phyloP scores from a whole-genome alignment of 129 eudicot species.

The Arctium lappa region DNA sequence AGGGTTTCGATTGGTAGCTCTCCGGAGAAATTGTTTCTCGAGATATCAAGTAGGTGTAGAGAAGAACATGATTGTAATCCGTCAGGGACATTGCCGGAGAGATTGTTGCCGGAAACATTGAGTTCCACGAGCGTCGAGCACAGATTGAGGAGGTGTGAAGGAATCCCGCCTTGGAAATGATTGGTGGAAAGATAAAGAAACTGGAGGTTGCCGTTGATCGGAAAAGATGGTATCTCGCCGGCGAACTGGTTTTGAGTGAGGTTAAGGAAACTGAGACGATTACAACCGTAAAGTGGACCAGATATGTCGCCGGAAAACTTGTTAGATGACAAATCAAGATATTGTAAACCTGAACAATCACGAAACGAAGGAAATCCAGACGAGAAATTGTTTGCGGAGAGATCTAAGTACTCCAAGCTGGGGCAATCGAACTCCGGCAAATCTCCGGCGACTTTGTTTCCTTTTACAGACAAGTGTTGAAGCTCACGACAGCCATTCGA shows the following conservation, averaged over 20 bases:
- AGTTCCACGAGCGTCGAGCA: slow-evolving; percentile 49
- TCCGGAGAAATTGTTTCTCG: slow-evolving; percentile 63
- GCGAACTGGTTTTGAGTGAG: slow-evolving; percentile 50
- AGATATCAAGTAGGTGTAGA: slow-evolving; percentile 49
- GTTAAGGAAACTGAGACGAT: slow-evolving; percentile 48
- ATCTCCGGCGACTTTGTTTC: slow-evolving; percentile 40
- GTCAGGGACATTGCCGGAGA: slow-evolving; percentile 52
- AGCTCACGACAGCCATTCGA: slow-evolving; percentile 32
- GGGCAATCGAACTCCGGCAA: slow-evolving; percentile 29
- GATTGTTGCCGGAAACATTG: slow-evolving; percentile 50
- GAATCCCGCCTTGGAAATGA: slow-evolving; percentile 41
- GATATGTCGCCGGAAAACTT: slow-evolving; percentile 50
- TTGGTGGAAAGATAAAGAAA: slow-evolving; percentile 48
- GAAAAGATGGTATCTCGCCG: slow-evolving; percentile 36
- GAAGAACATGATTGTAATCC: slow-evolving; percentile 48
- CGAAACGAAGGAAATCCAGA: slow-evolving; percentile 36
- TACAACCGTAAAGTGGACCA: slow-evolving; percentile 39
- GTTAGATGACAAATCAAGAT: slow-evolving; percentile 73
- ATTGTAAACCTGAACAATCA: slow-evolving; percentile 37
- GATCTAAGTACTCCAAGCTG: slow-evolving; percentile 51
- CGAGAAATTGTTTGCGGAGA: slow-evolving; percentile 64
- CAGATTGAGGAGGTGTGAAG: slow-evolving; percentile 31
- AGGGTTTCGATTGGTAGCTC: slow-evolving; percentile 59
- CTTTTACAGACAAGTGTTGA: slow-evolving; percentile 41
- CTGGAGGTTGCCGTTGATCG: slow-evolving; percentile 41